phyloP scores from a whole-genome alignment of 1,284 basidiomycete genomes.

The Polyporus tsugae region DNA sequence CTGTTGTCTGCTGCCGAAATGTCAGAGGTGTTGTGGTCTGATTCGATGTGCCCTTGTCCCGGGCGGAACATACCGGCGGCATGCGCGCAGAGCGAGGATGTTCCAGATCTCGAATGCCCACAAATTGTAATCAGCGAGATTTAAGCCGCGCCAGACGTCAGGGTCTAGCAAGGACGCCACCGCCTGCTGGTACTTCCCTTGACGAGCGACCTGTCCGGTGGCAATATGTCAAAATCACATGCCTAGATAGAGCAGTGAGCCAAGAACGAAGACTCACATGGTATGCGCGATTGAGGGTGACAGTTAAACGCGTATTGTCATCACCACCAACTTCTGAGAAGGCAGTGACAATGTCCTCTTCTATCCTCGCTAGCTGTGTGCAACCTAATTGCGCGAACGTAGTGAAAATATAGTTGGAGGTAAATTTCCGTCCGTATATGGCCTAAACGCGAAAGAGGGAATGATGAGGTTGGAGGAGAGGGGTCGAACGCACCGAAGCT shows the following conservation, averaged over 20 bases:
- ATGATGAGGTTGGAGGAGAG: not conserved
- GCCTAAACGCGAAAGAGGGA: not conserved
- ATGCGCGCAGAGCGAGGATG: conserved; percentile 70
- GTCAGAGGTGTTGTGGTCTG: not conserved
- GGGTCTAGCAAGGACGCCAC: conserved; percentile 73
- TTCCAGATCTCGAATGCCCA: conserved; percentile 84
- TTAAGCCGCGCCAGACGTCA: conserved; percentile 71
- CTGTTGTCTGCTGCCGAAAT: conserved; percentile 60
- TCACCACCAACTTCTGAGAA: conserved; percentile 66
- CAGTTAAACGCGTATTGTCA: conserved; percentile 67
- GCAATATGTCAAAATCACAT: not conserved
- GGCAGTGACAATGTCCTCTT: conserved; percentile 74
- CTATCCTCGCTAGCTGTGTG: conserved; percentile 64
- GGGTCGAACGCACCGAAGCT: conserved; percentile 59
- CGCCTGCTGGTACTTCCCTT: conserved; percentile 69
- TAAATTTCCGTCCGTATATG: not conserved
- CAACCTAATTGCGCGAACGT: conserved; percentile 58
- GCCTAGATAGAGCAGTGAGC: not conserved
- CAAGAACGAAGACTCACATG: conserved; percentile 50
- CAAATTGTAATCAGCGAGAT: conserved; percentile 65
- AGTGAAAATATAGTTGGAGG: not conserved
- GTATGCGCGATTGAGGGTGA: conserved; percentile 70
- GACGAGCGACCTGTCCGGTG: conserved; percentile 63
- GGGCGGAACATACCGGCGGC: conserved; percentile 60
- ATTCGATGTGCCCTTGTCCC: not conserved